Base-by-base conservation (phyloP, 2,329 filamentous ascomycete genomes). In the Pestalotiopsis sp. region DNA sequence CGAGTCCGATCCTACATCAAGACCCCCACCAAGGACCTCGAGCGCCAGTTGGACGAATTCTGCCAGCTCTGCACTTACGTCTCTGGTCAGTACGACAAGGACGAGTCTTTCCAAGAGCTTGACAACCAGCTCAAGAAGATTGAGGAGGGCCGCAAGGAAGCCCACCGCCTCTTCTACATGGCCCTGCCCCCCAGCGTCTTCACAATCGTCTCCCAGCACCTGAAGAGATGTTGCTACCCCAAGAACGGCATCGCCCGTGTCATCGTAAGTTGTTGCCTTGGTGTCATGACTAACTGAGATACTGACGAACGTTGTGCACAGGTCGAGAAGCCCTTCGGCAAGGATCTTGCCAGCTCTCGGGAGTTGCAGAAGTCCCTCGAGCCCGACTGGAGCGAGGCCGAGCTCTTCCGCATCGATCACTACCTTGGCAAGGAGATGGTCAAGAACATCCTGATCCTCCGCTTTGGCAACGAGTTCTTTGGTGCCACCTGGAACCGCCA, bases 361-460 rank as follows among this genome's bases (percentile, higher is more conserved):
- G 94, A 97, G 83, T 89, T 99, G 70, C 95, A 98, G 80, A 94
- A 93, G 82, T 97, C 96, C 7, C 90, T 99, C 72, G 93, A 95
- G 79, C 96, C 96, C 58, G 94, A 99, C 84, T 99, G 96, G 97
- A 96, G 93, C 79, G 97, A 99, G 83, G 95, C 98, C 66, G 96
- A 99, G 85, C 91, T 99, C 74, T 99, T 97, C 91, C 94, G 96
- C 79, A 99, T 99, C 78, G 96, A 99, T 82, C 96, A 99, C 85
- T 99, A 99, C 83, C 90, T 99, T 62, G 97, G 97, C 77, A 99
- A 99, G 88, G 96, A 99, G 85, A 99, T 99, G 96, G 96, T 99
- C 78, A 99, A 99, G 91, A 99, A 99, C 85, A 97, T 99, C 75
- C 88, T 99, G 74, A 98, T 99, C 75, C 89, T 99, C 74, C 90